A percentile compares a stretch with the other conserved stretches of the same genome.
phyloP scores from a whole-genome alignment of 1,139 yeast species.

The Sporopachydermia cereana region DNA sequence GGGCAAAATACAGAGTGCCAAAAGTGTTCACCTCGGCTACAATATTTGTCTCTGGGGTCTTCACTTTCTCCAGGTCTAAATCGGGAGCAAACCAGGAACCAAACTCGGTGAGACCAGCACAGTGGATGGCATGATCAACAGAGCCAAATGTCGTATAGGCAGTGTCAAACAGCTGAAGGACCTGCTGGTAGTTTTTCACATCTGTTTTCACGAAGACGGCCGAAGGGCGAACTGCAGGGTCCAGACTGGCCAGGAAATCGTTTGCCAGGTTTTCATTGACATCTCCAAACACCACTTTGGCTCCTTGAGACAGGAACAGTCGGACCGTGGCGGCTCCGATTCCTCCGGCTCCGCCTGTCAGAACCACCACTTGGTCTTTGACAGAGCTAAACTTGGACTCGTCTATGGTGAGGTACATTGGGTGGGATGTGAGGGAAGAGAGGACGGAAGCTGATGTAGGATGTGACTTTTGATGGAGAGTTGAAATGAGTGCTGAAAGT shows the following conservation, averaged over 20 bases:
- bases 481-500: background rate
- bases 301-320: background rate
- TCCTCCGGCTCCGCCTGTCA: background rate
- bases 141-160: conserved; percentile 2
- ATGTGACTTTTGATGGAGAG: background rate
- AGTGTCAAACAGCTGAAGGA: background rate
- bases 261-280: background rate
- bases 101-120: conserved; percentile 4
- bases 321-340: conserved; percentile 2
- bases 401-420: conserved; percentile 1
- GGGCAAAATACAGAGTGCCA: conserved; percentile 5
- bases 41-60: conserved; percentile 3
- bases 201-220: background rate
- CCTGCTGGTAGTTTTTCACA: background rate
- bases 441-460: background rate
- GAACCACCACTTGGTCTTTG: background rate
- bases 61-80: background rate
- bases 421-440: background rate
- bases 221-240: background rate
- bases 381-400: background rate
- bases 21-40: conserved; percentile 2
- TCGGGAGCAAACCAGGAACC: conserved; percentile 4
- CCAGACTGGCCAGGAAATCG: background rate
- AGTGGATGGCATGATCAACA: conserved; percentile 2
- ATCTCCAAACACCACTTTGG: conserved; percentile 5